These are phyloP conservation scores for Mortierella sp. DNA, from an alignment of 371 early-diverging fungal genomes.

Conservation along the genomic window DNA sequence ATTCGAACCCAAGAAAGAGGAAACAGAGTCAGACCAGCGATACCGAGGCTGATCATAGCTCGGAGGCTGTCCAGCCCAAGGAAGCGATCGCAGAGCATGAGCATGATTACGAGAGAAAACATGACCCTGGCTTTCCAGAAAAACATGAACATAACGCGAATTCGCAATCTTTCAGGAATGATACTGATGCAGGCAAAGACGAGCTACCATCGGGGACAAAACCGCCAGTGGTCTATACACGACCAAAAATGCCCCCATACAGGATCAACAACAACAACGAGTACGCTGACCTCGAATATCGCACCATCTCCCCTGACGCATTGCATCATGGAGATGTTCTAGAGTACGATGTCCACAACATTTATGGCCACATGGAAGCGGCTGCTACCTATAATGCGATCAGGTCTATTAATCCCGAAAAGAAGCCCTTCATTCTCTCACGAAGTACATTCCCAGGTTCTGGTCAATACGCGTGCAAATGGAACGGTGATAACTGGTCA, in stretches of 20 bases:
- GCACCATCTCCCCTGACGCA: conserved; percentile 69
- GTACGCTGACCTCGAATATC: conserved; percentile 59
- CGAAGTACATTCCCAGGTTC: conserved; percentile 80
- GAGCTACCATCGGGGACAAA: neutral
- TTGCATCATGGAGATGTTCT: conserved; percentile 64
- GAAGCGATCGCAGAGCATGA: conserved; percentile 22
- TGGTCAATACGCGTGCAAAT: conserved; percentile 73
- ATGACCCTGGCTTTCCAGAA: conserved; percentile 18
- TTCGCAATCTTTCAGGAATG: neutral
- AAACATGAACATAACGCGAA: neutral
- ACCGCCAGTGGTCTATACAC: conserved; percentile 18
- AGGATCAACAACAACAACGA: conserved; percentile 64
- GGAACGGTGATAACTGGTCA: conserved; percentile 66
- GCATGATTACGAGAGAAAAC: conserved; percentile 9
- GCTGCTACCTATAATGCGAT: conserved; percentile 65
- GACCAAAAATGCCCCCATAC: conserved; percentile 59
- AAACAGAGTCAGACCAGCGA: neutral
- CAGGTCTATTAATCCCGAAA: conserved; percentile 47
- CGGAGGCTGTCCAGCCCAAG: conserved; percentile 1
- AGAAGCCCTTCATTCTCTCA: conserved; percentile 79
- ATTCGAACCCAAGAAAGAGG: conserved; percentile 1
- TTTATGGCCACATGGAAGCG: conserved; percentile 74
- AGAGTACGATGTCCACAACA: conserved; percentile 75
- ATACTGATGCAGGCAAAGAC: neutral
- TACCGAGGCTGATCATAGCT: neutral